Evolutionary conservation across 768 basidiomycete species (phyloP).

Genomic region (Amanita polypyramis): DNA sequence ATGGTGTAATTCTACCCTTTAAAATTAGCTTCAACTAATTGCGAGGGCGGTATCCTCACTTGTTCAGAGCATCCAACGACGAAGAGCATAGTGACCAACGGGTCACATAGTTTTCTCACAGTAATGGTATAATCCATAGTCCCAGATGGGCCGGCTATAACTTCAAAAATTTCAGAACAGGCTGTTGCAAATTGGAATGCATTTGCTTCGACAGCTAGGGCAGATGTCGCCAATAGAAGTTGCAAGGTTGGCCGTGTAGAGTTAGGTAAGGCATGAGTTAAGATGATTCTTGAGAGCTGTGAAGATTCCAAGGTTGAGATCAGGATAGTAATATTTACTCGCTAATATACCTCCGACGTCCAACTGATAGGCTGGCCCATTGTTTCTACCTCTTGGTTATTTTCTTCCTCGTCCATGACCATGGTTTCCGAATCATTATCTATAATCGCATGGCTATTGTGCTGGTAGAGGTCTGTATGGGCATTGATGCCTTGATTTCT

Average conservation of each 20-base stretch:
- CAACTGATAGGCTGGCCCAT: slow-evolving; percentile 29
- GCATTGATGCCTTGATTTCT: slow-evolving; percentile 1
- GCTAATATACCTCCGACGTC: slow-evolving; percentile 39
- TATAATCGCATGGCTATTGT: slow-evolving; percentile 1
- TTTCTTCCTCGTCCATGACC: slow-evolving; percentile 22
- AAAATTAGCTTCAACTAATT: slow-evolving; percentile 10
- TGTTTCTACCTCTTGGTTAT: slow-evolving; percentile 20
- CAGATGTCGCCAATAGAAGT: slow-evolving; percentile 26
- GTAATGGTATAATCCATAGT: slow-evolving; percentile 23
- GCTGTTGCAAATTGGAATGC: slow-evolving; percentile 26
- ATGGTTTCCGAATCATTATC: slow-evolving; percentile 24
- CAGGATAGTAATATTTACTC: slow-evolving; percentile 1
- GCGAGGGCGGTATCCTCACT: slow-evolving; percentile 22
- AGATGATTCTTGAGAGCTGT: slow-evolving; percentile 51
- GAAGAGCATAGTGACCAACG: slow-evolving; percentile 29
- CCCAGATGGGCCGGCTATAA: slow-evolving; percentile 27
- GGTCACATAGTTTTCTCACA: slow-evolving; percentile 21
- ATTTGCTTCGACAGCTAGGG: slow-evolving; percentile 4
- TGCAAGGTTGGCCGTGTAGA: slow-evolving; percentile 39
- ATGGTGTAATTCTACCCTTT: slow-evolving; percentile 31
- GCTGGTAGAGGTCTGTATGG: neutral
- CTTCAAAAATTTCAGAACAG: slow-evolving; percentile 34
- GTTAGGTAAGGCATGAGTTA: slow-evolving; percentile 39
- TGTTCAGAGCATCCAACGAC: slow-evolving; percentile 25
- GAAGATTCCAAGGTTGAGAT: slow-evolving; percentile 1